Base-by-base conservation (phyloP, 169 alveolate genomes). In the Plasmodium berghei region DNA sequence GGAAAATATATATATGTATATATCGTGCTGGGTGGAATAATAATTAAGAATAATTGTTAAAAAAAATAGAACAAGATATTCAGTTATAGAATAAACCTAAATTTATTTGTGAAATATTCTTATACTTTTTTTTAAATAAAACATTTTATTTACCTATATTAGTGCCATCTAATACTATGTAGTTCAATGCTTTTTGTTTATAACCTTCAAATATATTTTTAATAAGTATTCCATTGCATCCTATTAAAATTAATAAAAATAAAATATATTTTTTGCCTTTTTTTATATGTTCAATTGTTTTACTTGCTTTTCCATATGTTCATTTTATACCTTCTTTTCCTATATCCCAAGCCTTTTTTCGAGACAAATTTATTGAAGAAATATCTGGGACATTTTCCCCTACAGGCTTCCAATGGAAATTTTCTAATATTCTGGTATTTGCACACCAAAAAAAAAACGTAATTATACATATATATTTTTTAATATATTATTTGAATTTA, bases 261-360 rank as follows among this genome's bases (percentile, higher is more conserved):
- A 75, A 40, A n/a, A 62, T 20, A 34, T 16, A 6, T 73, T 56
- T 14, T n/a, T 48, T 28, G 48, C 9, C n/a, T 14, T 8, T 18
- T 28, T 34, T 59, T 55, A 16, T 49, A 20, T n/a, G 8, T 48
- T 48, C 34, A 56, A 26, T 9, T 58, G 10, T 54, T 52, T 71
- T 24, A 71, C 24, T 5, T 18, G 20, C 1, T 18, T 69, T 18
- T 40, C 24, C 59, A 42, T 24, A 22, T 24, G 12, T n/a, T 64
- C 6, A 24, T 24, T 28, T 52, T 58, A 14, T 80, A 67, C 90
- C 90, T 24, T 59, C 90, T 80, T 67, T 80, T 59, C 90, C 90
- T 67, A 80, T 80, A 67, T 80, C 90, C 90, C 90, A 80, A 12
- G 90, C 90, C 63, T 28, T 80, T 59, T 67, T 80, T 28, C 69